These are phyloP conservation scores for Tephrocybe sp. DNA, from an alignment of 768 basidiomycete genomes.

Conservation along the genomic window DNA sequence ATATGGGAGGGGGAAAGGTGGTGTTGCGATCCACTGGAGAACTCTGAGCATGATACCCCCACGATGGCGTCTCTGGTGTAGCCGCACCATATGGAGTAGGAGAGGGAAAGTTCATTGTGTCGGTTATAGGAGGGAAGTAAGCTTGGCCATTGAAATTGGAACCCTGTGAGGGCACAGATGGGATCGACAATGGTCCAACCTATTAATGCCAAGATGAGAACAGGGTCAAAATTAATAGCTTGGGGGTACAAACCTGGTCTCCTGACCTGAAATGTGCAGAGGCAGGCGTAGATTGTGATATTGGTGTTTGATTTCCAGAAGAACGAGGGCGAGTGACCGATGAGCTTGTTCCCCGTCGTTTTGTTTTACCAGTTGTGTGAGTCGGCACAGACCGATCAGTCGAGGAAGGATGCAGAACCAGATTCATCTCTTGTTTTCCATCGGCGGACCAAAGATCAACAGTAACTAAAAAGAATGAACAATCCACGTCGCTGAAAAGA, in stretches of 20 bases:
- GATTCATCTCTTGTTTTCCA: slow-evolving; percentile 80
- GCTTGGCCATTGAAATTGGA: slow-evolving; percentile 40
- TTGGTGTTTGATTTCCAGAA: slow-evolving; percentile 47
- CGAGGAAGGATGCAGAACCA: slow-evolving; percentile 85
- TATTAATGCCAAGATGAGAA: slow-evolving; percentile 14
- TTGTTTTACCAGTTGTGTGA: slow-evolving; percentile 38
- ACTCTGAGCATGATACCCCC: slow-evolving; percentile 51
- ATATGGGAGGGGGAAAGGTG: slow-evolving; percentile 47
- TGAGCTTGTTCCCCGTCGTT: slow-evolving; percentile 40
- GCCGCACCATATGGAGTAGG: slow-evolving; percentile 41
- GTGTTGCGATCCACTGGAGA: slow-evolving; percentile 45
- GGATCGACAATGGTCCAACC: slow-evolving; percentile 26
- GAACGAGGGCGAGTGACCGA: slow-evolving; percentile 33
- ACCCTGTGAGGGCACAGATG: slow-evolving; percentile 41
- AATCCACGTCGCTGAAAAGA: slow-evolving; percentile 70
- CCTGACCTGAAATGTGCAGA: slow-evolving; percentile 43
- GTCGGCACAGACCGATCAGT: slow-evolving; percentile 71
- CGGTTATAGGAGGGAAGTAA: slow-evolving; percentile 45
- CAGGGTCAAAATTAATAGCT: slow-evolving; percentile 6
- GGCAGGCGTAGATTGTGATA: slow-evolving; percentile 46
- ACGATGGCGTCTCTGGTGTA: slow-evolving; percentile 47
- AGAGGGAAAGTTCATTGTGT: slow-evolving; percentile 40
- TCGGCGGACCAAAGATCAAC: slow-evolving; percentile 93
- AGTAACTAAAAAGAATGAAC: slow-evolving; percentile 85
- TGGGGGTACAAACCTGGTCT: slow-evolving; percentile 41